Evolutionary conservation across 345 rosid genomes (phyloP).

Genomic region (Eucalyptus virginea): DNA sequence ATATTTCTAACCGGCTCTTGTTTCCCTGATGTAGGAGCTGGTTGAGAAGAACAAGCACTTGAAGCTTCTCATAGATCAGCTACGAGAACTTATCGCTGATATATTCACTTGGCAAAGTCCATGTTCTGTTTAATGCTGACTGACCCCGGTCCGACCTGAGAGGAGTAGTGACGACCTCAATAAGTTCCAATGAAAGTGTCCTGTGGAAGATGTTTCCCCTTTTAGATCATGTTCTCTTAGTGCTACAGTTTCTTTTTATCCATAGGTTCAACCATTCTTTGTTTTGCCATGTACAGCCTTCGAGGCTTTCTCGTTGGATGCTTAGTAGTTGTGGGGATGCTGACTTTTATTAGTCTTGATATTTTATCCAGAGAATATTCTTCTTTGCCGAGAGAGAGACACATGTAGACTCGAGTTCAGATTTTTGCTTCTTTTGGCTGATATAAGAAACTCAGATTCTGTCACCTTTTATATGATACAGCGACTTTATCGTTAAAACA

Average conservation of each 20-base stretch:
- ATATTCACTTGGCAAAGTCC: slow-evolving; percentile 97
- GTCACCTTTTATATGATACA: not conserved
- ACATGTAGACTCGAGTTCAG: not conserved
- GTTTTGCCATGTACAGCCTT: not conserved
- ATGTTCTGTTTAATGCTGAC: slow-evolving; percentile 30
- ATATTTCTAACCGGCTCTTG: not conserved
- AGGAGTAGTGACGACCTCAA: not conserved
- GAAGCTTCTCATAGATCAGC: slow-evolving; percentile 74
- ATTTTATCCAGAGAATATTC: not conserved
- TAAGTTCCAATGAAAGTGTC: not conserved
- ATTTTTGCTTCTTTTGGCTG: not conserved
- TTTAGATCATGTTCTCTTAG: not conserved
- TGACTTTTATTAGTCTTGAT: not conserved
- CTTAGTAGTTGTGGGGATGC: not conserved
- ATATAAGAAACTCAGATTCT: not conserved
- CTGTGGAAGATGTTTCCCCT: not conserved
- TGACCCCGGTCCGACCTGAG: not conserved
- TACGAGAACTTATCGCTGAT: slow-evolving; percentile 63
- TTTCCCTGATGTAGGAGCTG: slow-evolving; percentile 43
- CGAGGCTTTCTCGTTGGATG: not conserved
- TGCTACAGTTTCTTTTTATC: not conserved
- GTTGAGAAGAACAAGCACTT: slow-evolving; percentile 57
- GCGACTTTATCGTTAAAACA: not conserved
- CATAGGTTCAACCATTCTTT: not conserved
- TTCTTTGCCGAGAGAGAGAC: not conserved